These are phyloP conservation scores for Periconia macrospinosa DNA, from an alignment of 2,329 filamentous ascomycete genomes.

Conservation along the genomic window DNA sequence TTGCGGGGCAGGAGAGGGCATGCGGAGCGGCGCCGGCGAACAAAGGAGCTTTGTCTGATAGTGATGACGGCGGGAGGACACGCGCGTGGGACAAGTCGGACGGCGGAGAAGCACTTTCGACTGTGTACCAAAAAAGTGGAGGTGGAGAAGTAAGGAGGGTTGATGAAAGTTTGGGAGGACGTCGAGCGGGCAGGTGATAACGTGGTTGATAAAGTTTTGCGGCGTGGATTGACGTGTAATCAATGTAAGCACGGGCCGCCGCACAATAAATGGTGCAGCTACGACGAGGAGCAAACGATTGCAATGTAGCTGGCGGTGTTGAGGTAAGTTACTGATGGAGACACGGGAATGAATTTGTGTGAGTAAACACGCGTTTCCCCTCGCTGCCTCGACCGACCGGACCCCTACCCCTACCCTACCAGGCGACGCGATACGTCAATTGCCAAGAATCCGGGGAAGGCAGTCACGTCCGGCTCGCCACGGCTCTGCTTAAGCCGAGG, in stretches of 20 bases:
- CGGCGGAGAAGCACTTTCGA: neutral
- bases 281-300: too few relatives aligned
- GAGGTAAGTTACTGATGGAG: neutral
- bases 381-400: neutral
- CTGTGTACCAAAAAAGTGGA: neutral
- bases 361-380: neutral
- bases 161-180: neutral
- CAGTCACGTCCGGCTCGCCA: conserved; percentile 16
- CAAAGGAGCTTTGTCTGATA: neutral
- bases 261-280: too few relatives aligned
- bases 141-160: neutral
- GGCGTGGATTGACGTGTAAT: conserved; percentile 4
- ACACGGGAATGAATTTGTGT: neutral
- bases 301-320: neutral
- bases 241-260: conserved; percentile 6
- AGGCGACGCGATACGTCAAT: neutral
- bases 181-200: neutral
- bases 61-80: neutral
- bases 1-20: conserved; percentile 6
- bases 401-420: too few relatives aligned
- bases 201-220: neutral
- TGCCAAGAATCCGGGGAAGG: neutral
- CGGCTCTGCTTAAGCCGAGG: conserved; percentile 19
- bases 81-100: neutral
- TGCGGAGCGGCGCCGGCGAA: conserved; percentile 3